Percentiles rank a stretch among this genome's conserved stretches.
Conservation (phyloP, 2,329 filamentous ascomycete genomes). For the Claviceps sp. region DNA sequence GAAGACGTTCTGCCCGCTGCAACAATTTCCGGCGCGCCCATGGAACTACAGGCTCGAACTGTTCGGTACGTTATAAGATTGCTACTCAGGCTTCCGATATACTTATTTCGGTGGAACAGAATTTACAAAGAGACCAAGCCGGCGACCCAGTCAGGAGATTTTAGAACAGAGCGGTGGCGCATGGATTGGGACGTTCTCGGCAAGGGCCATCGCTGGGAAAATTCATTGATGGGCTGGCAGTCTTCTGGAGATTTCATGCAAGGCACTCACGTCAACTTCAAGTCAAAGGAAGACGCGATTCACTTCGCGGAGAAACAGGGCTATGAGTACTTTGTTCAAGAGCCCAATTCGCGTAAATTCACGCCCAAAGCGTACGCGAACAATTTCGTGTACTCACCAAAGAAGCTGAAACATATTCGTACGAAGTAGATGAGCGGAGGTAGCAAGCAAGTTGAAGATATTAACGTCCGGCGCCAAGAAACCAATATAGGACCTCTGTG, state of each 20-base stretch:
- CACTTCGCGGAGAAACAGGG: conserved; percentile 96
- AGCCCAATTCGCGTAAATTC: conserved; percentile 80
- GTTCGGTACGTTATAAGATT: conserved; percentile 55
- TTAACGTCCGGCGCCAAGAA: background rate
- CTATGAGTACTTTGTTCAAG: conserved; percentile 97
- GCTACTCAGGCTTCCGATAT: background rate
- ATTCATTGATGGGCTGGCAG: conserved; percentile 96
- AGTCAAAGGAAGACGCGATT: conserved; percentile 87
- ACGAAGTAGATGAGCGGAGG: conserved; percentile 49
- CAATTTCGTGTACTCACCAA: conserved; percentile 78
- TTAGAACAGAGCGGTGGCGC: conserved; percentile 75
- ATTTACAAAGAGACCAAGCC: conserved; percentile 88
- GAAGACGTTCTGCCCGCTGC: conserved; percentile 73
- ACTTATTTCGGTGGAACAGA: conserved; percentile 30
- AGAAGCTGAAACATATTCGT: conserved; percentile 76
- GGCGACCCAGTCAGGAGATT: conserved; percentile 89
- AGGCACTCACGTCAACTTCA: conserved; percentile 82
- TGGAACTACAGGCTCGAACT: conserved; percentile 84
- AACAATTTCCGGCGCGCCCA: conserved; percentile 78
- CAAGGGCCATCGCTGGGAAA: conserved; percentile 97
- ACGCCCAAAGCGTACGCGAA: conserved; percentile 91
- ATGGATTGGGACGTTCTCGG: conserved; percentile 96
- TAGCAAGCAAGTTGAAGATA: background rate
- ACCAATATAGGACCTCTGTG: background rate
- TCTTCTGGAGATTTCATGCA: conserved; percentile 93